Evolutionary conservation across 2,329 filamentous ascomycete species (phyloP).

Genomic region (Penicillium frequentans): DNA sequence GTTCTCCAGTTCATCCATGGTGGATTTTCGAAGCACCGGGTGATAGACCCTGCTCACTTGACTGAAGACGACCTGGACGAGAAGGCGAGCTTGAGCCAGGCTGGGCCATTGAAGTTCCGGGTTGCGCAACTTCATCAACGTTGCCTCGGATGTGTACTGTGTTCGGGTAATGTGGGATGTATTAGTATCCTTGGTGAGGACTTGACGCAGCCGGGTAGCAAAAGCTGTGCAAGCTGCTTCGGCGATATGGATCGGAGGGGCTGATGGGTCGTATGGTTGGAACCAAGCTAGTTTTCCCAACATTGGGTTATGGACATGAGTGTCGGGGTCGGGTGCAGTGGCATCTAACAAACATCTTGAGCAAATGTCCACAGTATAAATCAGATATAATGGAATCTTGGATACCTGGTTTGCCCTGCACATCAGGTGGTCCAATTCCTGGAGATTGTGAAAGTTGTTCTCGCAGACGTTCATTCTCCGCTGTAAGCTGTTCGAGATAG

Average conservation of each 20-base stretch:
- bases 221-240: conserved; percentile 37
- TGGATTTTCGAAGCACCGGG: conserved; percentile 29
- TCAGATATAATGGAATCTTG: background rate
- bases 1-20: conserved; percentile 36
- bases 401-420: too few relatives aligned
- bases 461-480: conserved; percentile 19
- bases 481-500: conserved; percentile 27
- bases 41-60: conserved; percentile 34
- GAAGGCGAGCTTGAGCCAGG: conserved; percentile 28
- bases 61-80: conserved; percentile 30
- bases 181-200: conserved; percentile 18
- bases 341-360: background rate
- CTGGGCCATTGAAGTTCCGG: conserved; percentile 27
- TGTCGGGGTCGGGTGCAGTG: conserved; percentile 1
- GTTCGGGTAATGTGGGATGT: conserved; percentile 24
- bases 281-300: conserved; percentile 31
- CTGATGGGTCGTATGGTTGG: conserved; percentile 25
- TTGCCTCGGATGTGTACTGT: conserved; percentile 24
- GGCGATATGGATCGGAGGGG: conserved; percentile 29
- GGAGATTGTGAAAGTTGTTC: conserved; percentile 12
- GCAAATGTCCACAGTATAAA: background rate
- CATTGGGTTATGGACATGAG: conserved; percentile 20
- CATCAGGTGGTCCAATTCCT: background rate
- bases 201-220: conserved; percentile 33
- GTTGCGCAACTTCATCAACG: conserved; percentile 12